These are phyloP conservation scores for Zarea fungicola DNA, from an alignment of 2,329 filamentous ascomycete genomes.

Conservation along the genomic window DNA sequence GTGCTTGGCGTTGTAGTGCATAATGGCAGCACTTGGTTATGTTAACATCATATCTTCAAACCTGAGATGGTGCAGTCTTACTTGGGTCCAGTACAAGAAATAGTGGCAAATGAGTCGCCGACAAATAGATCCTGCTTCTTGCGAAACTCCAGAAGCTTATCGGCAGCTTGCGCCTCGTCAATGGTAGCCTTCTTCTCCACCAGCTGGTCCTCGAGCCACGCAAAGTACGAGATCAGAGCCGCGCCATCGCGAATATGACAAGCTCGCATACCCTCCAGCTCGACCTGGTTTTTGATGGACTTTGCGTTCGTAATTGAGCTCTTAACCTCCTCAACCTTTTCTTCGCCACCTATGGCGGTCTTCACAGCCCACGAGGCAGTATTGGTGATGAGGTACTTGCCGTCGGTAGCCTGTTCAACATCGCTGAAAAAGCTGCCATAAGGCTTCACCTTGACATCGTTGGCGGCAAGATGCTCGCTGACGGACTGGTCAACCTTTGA, in stretches of 20 bases:
- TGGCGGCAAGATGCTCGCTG: constrained; percentile 62
- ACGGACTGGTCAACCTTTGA: constrained; percentile 68
- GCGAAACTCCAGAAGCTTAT: constrained; percentile 78
- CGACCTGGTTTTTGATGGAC: constrained; percentile 86
- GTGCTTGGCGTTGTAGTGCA: constrained; percentile 88
- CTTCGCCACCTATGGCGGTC: constrained; percentile 77
- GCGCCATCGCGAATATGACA: constrained; percentile 93
- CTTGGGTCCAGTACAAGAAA: constrained; percentile 85
- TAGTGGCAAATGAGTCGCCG: constrained; percentile 90
- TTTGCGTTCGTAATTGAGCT: constrained; percentile 89
- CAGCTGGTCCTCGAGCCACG: constrained; percentile 91
- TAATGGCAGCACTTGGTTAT: constrained; percentile 72
- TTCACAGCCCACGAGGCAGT: constrained; percentile 91
- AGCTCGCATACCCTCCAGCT: constrained; percentile 86
- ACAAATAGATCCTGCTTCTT: constrained; percentile 68
- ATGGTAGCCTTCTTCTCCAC: constrained; percentile 65
- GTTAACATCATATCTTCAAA: constrained; percentile 8
- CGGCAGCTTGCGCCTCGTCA: constrained; percentile 86
- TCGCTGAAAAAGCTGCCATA: constrained; percentile 80
- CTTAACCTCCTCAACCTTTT: constrained; percentile 76
- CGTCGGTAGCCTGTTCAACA: constrained; percentile 48
- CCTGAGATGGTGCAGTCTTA: constrained; percentile 29
- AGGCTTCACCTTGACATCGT: constrained; percentile 69
- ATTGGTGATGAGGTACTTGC: constrained; percentile 81
- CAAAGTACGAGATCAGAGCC: constrained; percentile 86